Conservation (phyloP, 169 alveolate species). For the Plasmodium coatneyi region DNA sequence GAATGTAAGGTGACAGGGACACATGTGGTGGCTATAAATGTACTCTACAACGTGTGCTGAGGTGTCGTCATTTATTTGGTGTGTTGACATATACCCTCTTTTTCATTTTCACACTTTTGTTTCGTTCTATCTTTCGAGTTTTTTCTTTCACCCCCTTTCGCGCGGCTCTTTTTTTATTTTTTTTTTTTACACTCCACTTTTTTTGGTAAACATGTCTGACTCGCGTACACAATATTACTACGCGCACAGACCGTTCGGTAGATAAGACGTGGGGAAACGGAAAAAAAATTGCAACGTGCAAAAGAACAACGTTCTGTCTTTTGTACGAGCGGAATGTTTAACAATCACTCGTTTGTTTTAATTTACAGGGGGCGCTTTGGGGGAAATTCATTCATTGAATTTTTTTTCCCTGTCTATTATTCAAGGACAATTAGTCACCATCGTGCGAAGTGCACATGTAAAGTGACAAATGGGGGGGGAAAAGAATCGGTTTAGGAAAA, state of each 20-base stretch:
- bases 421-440: background rate
- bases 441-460: background rate
- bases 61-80: background rate
- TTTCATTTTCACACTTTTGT: background rate
- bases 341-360: constrained; percentile 11
- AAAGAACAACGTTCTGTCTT: background rate
- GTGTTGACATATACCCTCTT: background rate
- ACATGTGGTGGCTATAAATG: background rate
- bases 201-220: background rate
- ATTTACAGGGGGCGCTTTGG: background rate
- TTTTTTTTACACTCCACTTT: background rate
- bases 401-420: background rate
- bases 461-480: background rate
- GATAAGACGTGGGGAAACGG: background rate
- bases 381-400: background rate
- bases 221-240: background rate
- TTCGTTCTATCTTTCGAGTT: background rate
- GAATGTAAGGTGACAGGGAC: background rate
- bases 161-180: background rate
- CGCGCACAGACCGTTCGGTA: background rate
- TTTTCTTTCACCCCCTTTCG: background rate
- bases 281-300: background rate
- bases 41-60: background rate
- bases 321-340: constrained; percentile 2
- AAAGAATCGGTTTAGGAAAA: background rate